Conservation (phyloP, 1,139 yeast species). For the Kodamaea arcana region DNA sequence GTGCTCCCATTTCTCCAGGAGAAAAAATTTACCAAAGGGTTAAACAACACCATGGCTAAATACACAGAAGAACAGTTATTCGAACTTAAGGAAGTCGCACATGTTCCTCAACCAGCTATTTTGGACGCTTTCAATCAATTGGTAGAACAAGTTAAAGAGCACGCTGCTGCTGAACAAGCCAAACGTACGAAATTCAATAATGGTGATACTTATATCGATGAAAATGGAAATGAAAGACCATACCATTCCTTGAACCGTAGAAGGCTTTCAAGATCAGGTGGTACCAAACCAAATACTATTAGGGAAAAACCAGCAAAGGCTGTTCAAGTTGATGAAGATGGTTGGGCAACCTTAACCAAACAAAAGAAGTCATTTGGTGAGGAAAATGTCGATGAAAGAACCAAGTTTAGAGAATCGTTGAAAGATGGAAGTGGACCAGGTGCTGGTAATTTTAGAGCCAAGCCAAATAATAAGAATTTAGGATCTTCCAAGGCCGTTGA, state of each 20-base stretch:
- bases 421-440: conserved; percentile 26
- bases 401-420: conserved; percentile 42
- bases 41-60: conserved; percentile 40
- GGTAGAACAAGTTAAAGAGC: conserved; percentile 60
- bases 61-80: conserved; percentile 71
- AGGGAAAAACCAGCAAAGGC: conserved; percentile 58
- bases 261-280: conserved; percentile 55
- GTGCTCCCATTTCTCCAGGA: conserved; percentile 1
- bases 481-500: conserved; percentile 72
- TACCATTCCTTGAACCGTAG: conserved; percentile 53
- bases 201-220: conserved; percentile 49
- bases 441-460: conserved; percentile 44
- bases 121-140: conserved; percentile 61
- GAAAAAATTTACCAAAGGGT: conserved; percentile 5
- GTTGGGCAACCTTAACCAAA: conserved; percentile 70
- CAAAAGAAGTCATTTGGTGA: conserved; percentile 49
- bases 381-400: conserved; percentile 45
- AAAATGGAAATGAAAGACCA: conserved; percentile 45
- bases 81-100: conserved; percentile 52
- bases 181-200: conserved; percentile 33
- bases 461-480: conserved; percentile 70
- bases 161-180: conserved; percentile 32
- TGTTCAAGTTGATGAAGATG: conserved; percentile 63
- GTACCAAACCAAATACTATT: conserved; percentile 40
- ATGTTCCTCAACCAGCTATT: conserved; percentile 58